Evolutionary conservation across 371 early-diverging fungal genomes (phyloP), one percentile per base, ranked within the genome.

Genomic region (Lichtheimia hyalospora): DNA sequence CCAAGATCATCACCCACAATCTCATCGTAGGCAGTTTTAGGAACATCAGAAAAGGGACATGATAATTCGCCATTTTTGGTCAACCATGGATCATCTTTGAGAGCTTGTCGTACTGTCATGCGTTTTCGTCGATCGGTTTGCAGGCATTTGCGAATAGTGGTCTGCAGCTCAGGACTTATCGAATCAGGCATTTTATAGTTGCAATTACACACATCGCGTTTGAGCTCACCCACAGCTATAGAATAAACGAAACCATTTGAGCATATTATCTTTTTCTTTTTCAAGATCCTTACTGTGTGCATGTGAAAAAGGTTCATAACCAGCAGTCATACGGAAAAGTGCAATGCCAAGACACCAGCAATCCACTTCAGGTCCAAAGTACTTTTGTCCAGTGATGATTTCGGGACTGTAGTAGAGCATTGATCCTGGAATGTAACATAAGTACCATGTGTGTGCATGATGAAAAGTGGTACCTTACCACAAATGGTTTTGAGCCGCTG

Each of bases 261-360:
- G 16, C 8, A 13, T 12, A 16, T 12, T 49, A n/a, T 10, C 49
- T 3, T 12, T 13, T 46, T 16, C 24, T 34, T 53, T 34, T 34
- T 10, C 27, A 25, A 20, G 13, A 34, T 25, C 4, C 24, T 75
- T 72, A 75, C 79, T 74, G 53, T 76, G 76, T 41, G 83, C 74
- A 57, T 82, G 83, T 13, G 79, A 87, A 78, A 95, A 97, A 0
- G 96, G 97, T 42, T 95, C 88, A 60, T 87, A 86, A 2, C 97
- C 97, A 39, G 93, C 92, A 8, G 92, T 88, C 82, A 96, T 86
- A 27, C 94, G 89, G 69, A 91, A 97, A 14, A 97, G 64, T 50
- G 94, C 89, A 13, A 97, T 93, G 14, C 97, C 97, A 39, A 95
- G 69, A 63, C 86, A 85, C 90, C 90, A 89, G 25, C 85, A 79